Evolutionary conservation across 306 rosid genomes (phyloP), one percentile per base, ranked within the genome.

Genomic region (Dalbergia oliveri): DNA sequence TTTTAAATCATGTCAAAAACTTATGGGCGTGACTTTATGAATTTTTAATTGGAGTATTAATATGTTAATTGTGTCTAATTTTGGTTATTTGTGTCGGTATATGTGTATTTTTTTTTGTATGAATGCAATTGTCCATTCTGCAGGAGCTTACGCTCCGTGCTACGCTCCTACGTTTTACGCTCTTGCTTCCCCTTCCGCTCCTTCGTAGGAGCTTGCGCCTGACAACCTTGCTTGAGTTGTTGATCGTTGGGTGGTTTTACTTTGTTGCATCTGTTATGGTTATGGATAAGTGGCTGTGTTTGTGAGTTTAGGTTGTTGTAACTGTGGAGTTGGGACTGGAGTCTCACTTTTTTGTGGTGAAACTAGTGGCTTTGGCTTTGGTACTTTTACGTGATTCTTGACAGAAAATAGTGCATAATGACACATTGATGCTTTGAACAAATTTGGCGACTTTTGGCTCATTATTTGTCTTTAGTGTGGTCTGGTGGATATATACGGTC

Each of bases 281-380:
- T 58, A 31, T 50, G 4, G n/a, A 9, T 69, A 8, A 11, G 12
- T 23, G 12, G 31, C 11, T 37, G 18, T 64, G 77, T 56, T 37
- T 72, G 11, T 9, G 43, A 37, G 77, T 19, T 8, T 5, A 34
- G 8, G 35, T 72, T 11, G 2, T 35, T 57, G 37, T 57, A 44
- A 39, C 26, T 47, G 43, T 45, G 62, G 73, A 65, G n/a, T 72
- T 77, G 31, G 33, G 10, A 16, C n/a, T 65, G 66, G 58, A 67
- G 33, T 58, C 77, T 58, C 58, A 2, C 53, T 39, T 58, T 58
- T 5, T 19, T 23, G 69, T 14, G 73, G 57, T 23, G 37, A 33
- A 26, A 5, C 23, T 60, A 60, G 49, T 50, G 41, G 50, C 69
- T 63, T 16, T n/a, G 60, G 58, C 58, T 14, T 57, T 43, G 19